Evolutionary conservation across 2,329 filamentous ascomycete genomes (phyloP).

Genomic region (Botrytis galanthina): DNA sequence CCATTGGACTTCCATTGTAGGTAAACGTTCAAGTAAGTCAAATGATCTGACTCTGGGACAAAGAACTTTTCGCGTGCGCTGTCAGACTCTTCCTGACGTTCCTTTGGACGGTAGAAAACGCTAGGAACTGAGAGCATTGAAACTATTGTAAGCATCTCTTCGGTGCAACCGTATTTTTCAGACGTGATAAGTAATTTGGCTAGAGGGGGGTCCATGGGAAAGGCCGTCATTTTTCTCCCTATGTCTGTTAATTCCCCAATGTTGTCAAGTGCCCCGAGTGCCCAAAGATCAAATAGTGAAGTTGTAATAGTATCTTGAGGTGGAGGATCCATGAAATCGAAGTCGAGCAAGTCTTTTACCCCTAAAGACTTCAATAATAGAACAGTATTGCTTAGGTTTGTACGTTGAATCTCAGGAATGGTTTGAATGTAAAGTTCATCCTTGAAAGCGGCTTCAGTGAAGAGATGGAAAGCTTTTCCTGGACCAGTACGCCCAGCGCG

Average conservation of each 20-base stretch:
- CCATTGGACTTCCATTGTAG: conserved; percentile 92
- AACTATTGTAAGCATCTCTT: conserved; percentile 98
- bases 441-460: conserved; percentile 90
- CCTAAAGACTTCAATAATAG: conserved; percentile 91
- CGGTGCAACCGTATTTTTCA: conserved; percentile 85
- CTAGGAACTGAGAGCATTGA: conserved; percentile 96
- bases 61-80: conserved; percentile 96
- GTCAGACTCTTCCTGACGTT: conserved; percentile 94
- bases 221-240: conserved; percentile 91
- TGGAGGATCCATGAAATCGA: conserved; percentile 98
- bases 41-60: conserved; percentile 93
- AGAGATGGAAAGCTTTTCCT: conserved; percentile 91
- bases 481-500: conserved; percentile 92
- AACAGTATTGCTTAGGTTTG: conserved; percentile 92
- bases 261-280: conserved; percentile 88
- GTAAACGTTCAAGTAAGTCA: conserved; percentile 94
- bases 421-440: conserved; percentile 96
- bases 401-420: conserved; percentile 96
- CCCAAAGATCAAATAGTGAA: conserved; percentile 96
- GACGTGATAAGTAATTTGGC: conserved; percentile 93
- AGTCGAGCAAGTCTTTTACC: conserved; percentile 90
- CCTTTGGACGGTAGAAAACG: conserved; percentile 95
- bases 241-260: conserved; percentile 86
- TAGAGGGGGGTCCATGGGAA: conserved; percentile 95
- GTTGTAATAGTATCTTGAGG: conserved; percentile 98